These are phyloP conservation scores for Solanum corneliomulleri DNA, from an alignment of 257 asterid genomes.

Conservation along the genomic window DNA sequence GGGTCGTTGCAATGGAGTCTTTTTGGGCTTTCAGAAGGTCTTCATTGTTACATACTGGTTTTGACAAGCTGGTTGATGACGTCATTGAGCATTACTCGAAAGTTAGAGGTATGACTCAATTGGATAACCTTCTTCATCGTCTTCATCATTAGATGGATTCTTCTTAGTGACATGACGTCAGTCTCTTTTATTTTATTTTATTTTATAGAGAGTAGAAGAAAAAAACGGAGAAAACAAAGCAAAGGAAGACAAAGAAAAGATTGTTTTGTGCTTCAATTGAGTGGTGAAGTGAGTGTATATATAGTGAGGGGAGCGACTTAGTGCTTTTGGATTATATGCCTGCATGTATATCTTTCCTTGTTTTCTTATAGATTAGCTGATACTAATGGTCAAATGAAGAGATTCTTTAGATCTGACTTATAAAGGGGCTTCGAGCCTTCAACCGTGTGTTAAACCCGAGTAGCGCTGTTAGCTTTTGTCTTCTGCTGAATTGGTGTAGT, in stretches of 20 bases:
- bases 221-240: no score
- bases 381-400: not conserved
- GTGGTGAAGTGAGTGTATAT: not conserved
- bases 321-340: not conserved
- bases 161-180: not conserved
- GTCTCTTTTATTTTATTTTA: no score
- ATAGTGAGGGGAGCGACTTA: not conserved
- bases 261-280: not conserved
- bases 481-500: not conserved
- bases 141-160: not conserved
- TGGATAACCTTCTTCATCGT: not conserved
- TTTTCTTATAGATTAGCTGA: not conserved
- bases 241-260: no score
- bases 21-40: constrained; percentile 87
- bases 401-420: not conserved
- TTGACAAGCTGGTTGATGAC: constrained; percentile 54
- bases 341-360: not conserved
- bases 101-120: constrained; percentile 48
- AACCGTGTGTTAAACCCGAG: not conserved
- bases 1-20: constrained; percentile 74
- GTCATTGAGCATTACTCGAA: constrained; percentile 76
- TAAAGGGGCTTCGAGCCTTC: not conserved
- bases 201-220: no score
- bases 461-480: not conserved
- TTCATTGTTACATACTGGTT: constrained; percentile 60